These are phyloP conservation scores for Peronospora farinosa DNA, from an alignment of 352 stramenopile species.

Conservation along the genomic window DNA sequence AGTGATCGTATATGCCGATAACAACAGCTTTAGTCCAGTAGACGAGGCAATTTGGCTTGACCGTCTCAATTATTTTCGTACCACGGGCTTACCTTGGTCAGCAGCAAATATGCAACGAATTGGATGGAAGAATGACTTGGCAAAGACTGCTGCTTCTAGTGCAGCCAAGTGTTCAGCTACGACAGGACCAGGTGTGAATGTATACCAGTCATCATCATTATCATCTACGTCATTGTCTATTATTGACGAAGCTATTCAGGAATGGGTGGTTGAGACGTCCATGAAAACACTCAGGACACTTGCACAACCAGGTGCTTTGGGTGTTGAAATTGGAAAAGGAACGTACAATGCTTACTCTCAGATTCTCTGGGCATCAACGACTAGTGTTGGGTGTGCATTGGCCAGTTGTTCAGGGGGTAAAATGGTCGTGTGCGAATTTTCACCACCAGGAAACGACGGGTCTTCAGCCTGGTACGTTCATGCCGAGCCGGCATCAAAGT, in stretches of 20 bases:
- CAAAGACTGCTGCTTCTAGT: constrained; percentile 31
- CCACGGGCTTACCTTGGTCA: constrained; percentile 56
- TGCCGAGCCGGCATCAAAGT: constrained; percentile 37
- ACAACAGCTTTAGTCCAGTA: constrained; percentile 23
- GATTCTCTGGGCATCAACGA: constrained; percentile 58
- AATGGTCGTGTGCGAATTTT: constrained; percentile 60
- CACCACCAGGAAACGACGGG: constrained; percentile 44
- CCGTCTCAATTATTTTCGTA: constrained; percentile 75
- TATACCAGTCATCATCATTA: constrained; percentile 29
- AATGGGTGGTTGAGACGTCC: constrained; percentile 54
- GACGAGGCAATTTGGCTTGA: constrained; percentile 67
- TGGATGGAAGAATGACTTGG: constrained; percentile 49
- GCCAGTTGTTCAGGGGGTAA: constrained; percentile 35
- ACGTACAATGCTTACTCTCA: constrained; percentile 76
- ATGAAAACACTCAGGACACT: constrained; percentile 42
- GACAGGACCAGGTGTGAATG: constrained; percentile 40
- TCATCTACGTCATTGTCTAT: constrained; percentile 17
- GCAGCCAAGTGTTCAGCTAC: constrained; percentile 36
- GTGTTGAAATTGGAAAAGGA: constrained; percentile 44
- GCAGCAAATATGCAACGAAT: constrained; percentile 61
- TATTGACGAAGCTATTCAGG: constrained; percentile 50
- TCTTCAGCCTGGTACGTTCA: constrained; percentile 57
- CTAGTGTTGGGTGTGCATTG: constrained; percentile 53
- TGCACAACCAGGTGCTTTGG: constrained; percentile 32
- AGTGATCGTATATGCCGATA: constrained; percentile 3